These are phyloP conservation scores for Claviceps digitariae DNA, from an alignment of 2,329 filamentous ascomycete species.

Conservation along the genomic window DNA sequence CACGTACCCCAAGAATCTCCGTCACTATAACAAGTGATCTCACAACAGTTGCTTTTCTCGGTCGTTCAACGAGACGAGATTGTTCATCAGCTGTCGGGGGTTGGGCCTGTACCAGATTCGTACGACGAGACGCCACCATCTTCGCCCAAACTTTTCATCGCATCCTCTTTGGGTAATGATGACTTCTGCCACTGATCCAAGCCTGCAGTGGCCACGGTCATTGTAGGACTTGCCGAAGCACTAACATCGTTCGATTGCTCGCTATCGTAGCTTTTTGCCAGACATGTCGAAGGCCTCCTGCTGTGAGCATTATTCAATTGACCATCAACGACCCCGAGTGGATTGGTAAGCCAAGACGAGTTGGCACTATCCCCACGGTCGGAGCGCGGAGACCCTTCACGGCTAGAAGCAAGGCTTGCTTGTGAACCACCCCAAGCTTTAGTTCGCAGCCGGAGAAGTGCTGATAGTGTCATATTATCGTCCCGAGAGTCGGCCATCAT, in stretches of 20 bases:
- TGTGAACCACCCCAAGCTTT: conserved; percentile 74
- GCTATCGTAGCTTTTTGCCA: conserved; percentile 32
- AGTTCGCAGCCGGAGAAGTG: conserved; percentile 58
- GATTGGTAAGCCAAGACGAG: conserved; percentile 4
- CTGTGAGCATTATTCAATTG: conserved; percentile 17
- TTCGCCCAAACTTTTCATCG: background rate
- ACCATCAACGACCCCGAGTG: conserved; percentile 1
- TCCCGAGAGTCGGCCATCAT: conserved; percentile 42
- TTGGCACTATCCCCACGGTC: conserved; percentile 31
- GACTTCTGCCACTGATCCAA: background rate
- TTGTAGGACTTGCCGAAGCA: conserved; percentile 34
- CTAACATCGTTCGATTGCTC: conserved; percentile 32
- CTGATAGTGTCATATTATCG: conserved; percentile 61
- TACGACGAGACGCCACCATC: background rate
- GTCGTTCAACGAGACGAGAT: background rate
- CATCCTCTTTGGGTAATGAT: background rate
- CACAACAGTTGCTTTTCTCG: conserved; percentile 1
- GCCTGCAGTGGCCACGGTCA: conserved; percentile 27
- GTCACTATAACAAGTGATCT: background rate
- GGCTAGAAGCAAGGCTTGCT: conserved; percentile 48
- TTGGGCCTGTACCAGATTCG: no score
- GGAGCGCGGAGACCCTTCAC: conserved; percentile 36
- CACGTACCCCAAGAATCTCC: conserved; percentile 6
- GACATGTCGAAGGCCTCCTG: conserved; percentile 37
- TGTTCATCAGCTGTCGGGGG: background rate